Conservation (phyloP, 495 filamentous ascomycete species). For the Thermothielavioides terrestris region DNA sequence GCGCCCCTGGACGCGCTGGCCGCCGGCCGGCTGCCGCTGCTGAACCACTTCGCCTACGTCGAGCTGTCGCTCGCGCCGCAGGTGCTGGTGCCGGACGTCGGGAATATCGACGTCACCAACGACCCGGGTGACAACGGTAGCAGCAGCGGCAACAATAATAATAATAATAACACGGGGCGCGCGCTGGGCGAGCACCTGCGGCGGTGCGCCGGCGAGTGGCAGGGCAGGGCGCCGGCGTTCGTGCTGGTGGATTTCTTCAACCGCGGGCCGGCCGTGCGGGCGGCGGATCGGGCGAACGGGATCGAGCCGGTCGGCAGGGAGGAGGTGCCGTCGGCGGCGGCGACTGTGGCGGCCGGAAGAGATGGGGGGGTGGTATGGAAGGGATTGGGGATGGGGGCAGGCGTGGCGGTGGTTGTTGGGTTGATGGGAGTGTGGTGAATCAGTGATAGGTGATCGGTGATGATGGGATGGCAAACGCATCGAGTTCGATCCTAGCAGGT, state of each 20-base stretch:
- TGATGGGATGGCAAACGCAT: not conserved
- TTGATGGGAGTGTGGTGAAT: slow-evolving; percentile 17
- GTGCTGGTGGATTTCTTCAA: slow-evolving; percentile 63
- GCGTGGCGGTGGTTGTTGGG: slow-evolving; percentile 26
- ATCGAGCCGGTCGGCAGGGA: slow-evolving; percentile 28
- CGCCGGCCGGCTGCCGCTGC: slow-evolving; percentile 43
- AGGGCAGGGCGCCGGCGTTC: slow-evolving; percentile 44
- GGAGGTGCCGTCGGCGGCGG: not conserved
- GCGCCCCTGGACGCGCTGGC: slow-evolving; percentile 39
- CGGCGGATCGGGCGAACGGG: slow-evolving; percentile 52
- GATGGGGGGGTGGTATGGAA: slow-evolving; percentile 7
- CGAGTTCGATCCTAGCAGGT: not conserved
- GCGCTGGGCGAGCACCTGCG: slow-evolving; percentile 51
- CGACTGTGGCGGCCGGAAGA: slow-evolving; percentile 4
- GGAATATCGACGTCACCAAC: slow-evolving; percentile 49
- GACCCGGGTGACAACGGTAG: slow-evolving; percentile 31
- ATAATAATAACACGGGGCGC: no score
- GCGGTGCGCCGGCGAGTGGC: slow-evolving; percentile 46
- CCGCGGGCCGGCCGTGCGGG: slow-evolving; percentile 48
- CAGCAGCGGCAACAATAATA: no score
- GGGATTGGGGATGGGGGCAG: slow-evolving; percentile 20
- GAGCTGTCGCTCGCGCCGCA: slow-evolving; percentile 40
- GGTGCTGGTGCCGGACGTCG: slow-evolving; percentile 49
- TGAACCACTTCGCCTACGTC: slow-evolving; percentile 68
- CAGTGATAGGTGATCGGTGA: not conserved